Base-by-base conservation (phyloP, 768 basidiomycete genomes). In the Russula sp. region DNA sequence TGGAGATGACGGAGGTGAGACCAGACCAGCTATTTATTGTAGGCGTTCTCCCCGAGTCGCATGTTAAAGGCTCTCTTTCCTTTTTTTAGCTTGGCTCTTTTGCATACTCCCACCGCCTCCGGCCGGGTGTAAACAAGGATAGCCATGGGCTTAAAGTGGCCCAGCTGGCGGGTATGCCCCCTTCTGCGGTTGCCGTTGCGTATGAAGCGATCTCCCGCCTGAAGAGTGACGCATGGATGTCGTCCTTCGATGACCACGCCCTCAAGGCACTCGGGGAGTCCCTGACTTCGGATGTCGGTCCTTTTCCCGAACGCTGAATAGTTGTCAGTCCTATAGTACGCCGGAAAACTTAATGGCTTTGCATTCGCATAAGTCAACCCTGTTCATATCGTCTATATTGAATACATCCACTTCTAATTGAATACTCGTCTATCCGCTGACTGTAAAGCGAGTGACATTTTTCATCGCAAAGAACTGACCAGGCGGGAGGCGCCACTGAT, bases 71-170 rank as follows among this genome's bases (percentile, higher is more conserved):
- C 16, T 32, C 48, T 51, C 48, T 38, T 18, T 40, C 1, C 1
- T 38, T 38, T 38, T 16, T 40, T 40, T 67, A 94, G 91, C 85
- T 89, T 69, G 83, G 80, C 13, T 84, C 83, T 62, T 95, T 96
- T 73, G 78, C 89, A 0, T 98, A 95, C 73, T 88, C 90, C 9
- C 92, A 97, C 71, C 82, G 82, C 36, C 75, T 98, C 46, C 78
- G 79, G 52, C 87, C 89, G 5, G 95, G 95, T 0, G 85, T 98
- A 58, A 98, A 95, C 74, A 82, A 87, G 61, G 84, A 95, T 68
- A 95, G 94, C 57, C 95, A 97, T 71, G 95, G 91, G 0, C 75
- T 97, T 59, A 92, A 92, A 72, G 92, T 95, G 32, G 95, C 95
- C 11, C 83, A 88, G 52, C 75, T 96, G 14, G 94, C 93, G 20